Conservation (phyloP, 306 rosid species). For the Rosa persica region DNA sequence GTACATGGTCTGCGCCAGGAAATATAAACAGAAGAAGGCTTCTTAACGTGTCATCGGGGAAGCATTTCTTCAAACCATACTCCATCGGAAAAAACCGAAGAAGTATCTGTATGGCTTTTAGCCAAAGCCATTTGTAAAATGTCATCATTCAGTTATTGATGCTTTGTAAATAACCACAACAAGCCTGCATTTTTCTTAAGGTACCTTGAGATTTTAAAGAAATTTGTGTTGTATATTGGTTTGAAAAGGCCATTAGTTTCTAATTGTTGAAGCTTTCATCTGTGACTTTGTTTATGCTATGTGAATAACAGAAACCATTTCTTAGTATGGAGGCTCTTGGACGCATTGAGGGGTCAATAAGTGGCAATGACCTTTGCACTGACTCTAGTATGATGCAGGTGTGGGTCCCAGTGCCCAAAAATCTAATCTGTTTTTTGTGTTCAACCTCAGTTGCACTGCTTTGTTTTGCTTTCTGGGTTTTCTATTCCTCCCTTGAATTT, state of each 20-base stretch:
- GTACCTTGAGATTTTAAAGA: not conserved
- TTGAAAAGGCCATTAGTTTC: not conserved
- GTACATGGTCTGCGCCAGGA: conserved; percentile 55
- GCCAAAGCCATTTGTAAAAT: conserved; percentile 2
- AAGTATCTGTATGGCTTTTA: not conserved
- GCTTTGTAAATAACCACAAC: conserved; percentile 6
- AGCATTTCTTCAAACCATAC: not conserved
- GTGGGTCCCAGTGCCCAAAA: not conserved
- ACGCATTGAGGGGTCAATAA: not conserved
- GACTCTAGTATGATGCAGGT: not conserved
- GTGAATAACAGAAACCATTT: not conserved
- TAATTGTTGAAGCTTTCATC: not conserved
- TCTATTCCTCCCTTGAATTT: not conserved
- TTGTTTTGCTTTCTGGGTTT: not conserved
- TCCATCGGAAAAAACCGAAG: not conserved
- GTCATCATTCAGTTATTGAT: not conserved
- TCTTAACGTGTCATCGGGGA: conserved; percentile 29
- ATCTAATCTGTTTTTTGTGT: too few relatives aligned
- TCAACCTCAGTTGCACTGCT: too few relatives aligned
- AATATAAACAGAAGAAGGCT: conserved; percentile 75
- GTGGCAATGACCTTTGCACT: not conserved
- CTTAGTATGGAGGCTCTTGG: not conserved
- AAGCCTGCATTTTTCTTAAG: not conserved
- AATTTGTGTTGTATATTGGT: not conserved
- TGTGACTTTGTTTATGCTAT: not conserved